Evolutionary conservation across 164 flowering plant species (phyloP), one percentile per base, ranked within the genome.

Genomic region (Vitis labrusca): DNA sequence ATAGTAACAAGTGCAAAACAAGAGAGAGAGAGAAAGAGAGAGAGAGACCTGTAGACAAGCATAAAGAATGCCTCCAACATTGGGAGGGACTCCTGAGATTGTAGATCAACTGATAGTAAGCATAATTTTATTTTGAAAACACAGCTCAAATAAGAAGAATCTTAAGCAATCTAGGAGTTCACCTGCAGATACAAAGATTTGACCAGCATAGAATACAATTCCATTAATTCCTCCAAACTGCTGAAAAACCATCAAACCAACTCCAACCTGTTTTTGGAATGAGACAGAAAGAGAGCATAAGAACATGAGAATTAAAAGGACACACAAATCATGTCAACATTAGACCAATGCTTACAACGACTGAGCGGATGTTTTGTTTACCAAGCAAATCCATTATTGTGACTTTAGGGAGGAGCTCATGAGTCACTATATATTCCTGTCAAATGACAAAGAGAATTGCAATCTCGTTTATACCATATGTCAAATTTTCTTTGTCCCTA

Each of bases 381-480:
- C 48, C 62, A 56, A 67, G 52, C 62, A 67, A 67, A 19, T 67
- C 60, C 70, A 32, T 11, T 10, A 61, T 27, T 1, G 65, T 69
- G 53, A 16, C 59, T 10, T 65, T 51, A 15, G 68, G 68, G 23
- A 52, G 58, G 68, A 51, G 58, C n/a, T 65, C 16, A 12, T 7
- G 2, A 65, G 58, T 52, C 19, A 10, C 49, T 65, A 29, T 13
- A 48, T 29, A 52, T 6, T 52, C 59, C 59, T 65, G 48, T 16
- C 59, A 52, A 29, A n/a, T 8, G 19, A 9, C 30, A 12, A 37
- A 37, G 44, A 37, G 44, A 37, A 37, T 37, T 6, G 44, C 44
- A 3, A 37, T 37, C 44, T 37, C 7, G 44, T 37, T 37, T 3
- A 3, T 6, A 37, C 5, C 44, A 3, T 37, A 37, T 37, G 44